Conservation (phyloP, 2,329 filamentous ascomycete genomes). For the Monosporascus ibericus region DNA sequence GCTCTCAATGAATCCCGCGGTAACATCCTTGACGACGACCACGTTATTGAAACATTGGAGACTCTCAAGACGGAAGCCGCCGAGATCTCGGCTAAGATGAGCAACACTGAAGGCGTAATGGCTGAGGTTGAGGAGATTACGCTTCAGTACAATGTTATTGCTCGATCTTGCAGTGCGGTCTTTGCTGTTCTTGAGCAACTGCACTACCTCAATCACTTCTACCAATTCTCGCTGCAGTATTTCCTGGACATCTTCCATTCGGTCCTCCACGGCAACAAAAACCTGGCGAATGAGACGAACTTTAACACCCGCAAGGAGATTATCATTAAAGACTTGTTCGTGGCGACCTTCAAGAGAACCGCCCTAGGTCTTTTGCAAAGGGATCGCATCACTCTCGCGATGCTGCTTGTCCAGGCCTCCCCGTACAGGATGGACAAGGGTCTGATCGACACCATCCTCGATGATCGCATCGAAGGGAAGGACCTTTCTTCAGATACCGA, state of each 20-base stretch:
- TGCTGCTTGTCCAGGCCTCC: conserved; percentile 92
- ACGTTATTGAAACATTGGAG: conserved; percentile 95
- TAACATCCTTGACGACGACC: conserved; percentile 97
- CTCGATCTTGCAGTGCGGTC: conserved; percentile 90
- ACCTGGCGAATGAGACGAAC: conserved; percentile 63
- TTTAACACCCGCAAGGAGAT: conserved; percentile 77
- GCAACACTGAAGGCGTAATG: conserved; percentile 96
- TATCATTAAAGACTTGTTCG: conserved; percentile 86
- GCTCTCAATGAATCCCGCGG: conserved; percentile 95
- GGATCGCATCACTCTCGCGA: conserved; percentile 87
- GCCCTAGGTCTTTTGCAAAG: conserved; percentile 88
- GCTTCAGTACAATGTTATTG: conserved; percentile 87
- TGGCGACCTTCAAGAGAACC: conserved; percentile 89
- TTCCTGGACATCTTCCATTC: conserved; percentile 97
- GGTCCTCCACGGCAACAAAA: conserved; percentile 76
- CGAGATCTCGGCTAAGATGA: conserved; percentile 94
- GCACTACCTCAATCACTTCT: conserved; percentile 98
- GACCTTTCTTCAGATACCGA: conserved; percentile 69
- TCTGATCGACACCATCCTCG: conserved; percentile 80
- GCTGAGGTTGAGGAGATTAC: conserved; percentile 95
- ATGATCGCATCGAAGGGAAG: conserved; percentile 65
- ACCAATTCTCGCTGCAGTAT: conserved; percentile 97
- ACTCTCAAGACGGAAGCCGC: conserved; percentile 96
- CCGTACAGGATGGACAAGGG: conserved; percentile 92
- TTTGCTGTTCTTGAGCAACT: conserved; percentile 96